phyloP scores from a whole-genome alignment of 495 filamentous ascomycete genomes.

The Penicillium riverlandense region DNA sequence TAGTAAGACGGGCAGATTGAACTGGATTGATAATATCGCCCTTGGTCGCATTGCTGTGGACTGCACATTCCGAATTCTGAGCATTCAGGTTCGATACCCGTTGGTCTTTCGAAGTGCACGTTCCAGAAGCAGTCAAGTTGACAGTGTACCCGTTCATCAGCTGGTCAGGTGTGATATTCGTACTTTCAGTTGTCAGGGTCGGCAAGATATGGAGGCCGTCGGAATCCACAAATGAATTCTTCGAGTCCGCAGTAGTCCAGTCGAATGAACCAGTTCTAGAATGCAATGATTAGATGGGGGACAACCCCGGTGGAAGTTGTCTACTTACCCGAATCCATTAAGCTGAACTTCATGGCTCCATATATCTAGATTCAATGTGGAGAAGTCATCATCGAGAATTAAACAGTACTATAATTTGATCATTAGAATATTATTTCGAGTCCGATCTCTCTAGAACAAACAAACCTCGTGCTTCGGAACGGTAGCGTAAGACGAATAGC shows the following conservation, averaged over 20 bases:
- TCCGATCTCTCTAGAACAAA: background rate
- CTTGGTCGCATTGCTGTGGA: slow-evolving; percentile 60
- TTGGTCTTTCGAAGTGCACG: slow-evolving; percentile 52
- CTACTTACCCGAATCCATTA: slow-evolving; percentile 55
- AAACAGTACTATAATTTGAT: slow-evolving; percentile 52
- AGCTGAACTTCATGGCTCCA: slow-evolving; percentile 65
- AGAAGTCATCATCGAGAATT: slow-evolving; percentile 64
- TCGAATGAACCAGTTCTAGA: slow-evolving; percentile 83
- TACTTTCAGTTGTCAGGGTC: slow-evolving; percentile 65
- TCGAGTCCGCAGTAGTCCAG: slow-evolving; percentile 58
- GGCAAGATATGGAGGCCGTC: slow-evolving; percentile 69
- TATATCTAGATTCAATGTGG: slow-evolving; percentile 47
- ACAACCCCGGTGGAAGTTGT: background rate
- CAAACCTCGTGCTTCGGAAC: slow-evolving; percentile 12
- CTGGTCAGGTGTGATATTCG: slow-evolving; percentile 33
- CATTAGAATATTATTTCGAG: background rate
- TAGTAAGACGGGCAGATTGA: slow-evolving; percentile 71
- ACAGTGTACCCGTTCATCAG: slow-evolving; percentile 5
- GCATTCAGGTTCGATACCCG: slow-evolving; percentile 1
- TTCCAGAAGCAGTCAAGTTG: slow-evolving; percentile 55
- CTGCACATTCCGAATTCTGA: slow-evolving; percentile 46
- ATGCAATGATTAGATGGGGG: too few species aligned
- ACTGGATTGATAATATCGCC: slow-evolving; percentile 71
- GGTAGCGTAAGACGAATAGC: slow-evolving; percentile 8
- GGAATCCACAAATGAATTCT: slow-evolving; percentile 65